These are phyloP conservation scores for Gypsophila paniculata DNA, from an alignment of 179 eudicot species.

Conservation along the genomic window DNA sequence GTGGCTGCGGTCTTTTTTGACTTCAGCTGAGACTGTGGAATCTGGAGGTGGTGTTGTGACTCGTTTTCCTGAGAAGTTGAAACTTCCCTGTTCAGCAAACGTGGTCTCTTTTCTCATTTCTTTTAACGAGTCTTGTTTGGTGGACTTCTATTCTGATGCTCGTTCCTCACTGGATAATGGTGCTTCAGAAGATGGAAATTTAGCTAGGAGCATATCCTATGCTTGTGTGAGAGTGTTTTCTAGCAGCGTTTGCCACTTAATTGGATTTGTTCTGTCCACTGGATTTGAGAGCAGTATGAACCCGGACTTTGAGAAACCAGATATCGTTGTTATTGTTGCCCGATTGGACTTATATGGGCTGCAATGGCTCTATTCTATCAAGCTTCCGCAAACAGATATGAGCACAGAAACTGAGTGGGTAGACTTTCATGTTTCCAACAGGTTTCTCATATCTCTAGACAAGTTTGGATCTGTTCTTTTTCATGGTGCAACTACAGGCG, in stretches of 20 bases:
- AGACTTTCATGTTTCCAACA: constrained; percentile 72
- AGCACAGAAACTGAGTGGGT: constrained; percentile 56
- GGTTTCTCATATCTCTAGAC: constrained; percentile 69
- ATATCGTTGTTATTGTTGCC: constrained; percentile 45
- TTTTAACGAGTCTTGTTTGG: constrained; percentile 38
- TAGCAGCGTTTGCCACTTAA: constrained; percentile 48
- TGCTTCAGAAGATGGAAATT: constrained; percentile 24
- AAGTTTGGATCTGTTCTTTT: constrained; percentile 51
- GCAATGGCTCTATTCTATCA: constrained; percentile 71
- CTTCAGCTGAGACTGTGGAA: constrained; percentile 42
- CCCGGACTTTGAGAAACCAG: constrained; percentile 27
- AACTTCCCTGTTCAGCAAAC: constrained; percentile 42
- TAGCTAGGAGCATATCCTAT: constrained; percentile 31
- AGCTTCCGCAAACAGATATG: constrained; percentile 41
- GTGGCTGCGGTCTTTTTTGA: constrained; percentile 68
- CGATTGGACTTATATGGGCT: constrained; percentile 52
- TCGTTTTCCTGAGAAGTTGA: constrained; percentile 50
- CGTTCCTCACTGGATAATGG: constrained; percentile 25
- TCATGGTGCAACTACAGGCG: constrained; percentile 60
- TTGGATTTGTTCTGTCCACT: constrained; percentile 61
- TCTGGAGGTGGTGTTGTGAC: constrained; percentile 50
- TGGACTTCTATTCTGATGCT: constrained; percentile 34
- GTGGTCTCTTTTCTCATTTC: constrained; percentile 66
- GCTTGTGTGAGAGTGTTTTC: constrained; percentile 67
- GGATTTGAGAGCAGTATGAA: constrained; percentile 26